Percentiles rank a stretch among this genome's conserved stretches.
These are phyloP conservation scores for Boletellus sp. DNA, from an alignment of 768 basidiomycete genomes.

Conservation along the genomic window DNA sequence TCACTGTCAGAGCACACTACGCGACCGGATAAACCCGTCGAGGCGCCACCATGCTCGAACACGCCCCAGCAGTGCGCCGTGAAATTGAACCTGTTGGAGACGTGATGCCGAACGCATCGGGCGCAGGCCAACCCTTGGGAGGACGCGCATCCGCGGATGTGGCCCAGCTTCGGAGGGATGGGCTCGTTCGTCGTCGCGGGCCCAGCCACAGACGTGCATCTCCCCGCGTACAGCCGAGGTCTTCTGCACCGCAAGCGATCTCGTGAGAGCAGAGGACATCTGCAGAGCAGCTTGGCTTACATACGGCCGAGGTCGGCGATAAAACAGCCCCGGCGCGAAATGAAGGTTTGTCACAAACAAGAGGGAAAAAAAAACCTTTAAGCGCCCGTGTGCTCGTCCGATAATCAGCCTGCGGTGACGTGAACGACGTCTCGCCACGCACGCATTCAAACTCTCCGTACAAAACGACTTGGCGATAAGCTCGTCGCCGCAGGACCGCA, in stretches of 20 bases:
- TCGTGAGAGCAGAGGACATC: conserved; percentile 8
- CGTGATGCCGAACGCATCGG: conserved; percentile 5
- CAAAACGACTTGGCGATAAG: background rate
- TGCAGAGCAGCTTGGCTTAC: background rate
- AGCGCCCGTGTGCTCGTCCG: background rate
- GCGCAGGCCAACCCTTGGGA: background rate
- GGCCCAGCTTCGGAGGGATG: background rate
- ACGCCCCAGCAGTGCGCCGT: background rate
- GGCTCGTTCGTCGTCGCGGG: background rate
- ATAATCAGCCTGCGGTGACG: background rate
- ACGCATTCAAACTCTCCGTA: background rate
- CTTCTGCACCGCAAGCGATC: conserved; percentile 1
- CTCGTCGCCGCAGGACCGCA: background rate
- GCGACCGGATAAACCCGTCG: background rate
- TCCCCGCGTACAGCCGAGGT: conserved; percentile 15
- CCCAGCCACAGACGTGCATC: background rate
- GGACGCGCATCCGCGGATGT: conserved; percentile 9
- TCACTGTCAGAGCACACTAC: conserved; percentile 14
- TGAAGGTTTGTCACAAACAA: background rate
- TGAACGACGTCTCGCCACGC: background rate
- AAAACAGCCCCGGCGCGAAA: background rate
- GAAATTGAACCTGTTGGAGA: conserved; percentile 1
- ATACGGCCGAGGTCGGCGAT: background rate
- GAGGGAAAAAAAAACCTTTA: background rate
- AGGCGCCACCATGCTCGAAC: background rate